A percentile compares a stretch with the other conserved stretches of the same genome.
Conservation (phyloP, 2,329 filamentous ascomycete species). For the Furcasterigmium furcatum region DNA sequence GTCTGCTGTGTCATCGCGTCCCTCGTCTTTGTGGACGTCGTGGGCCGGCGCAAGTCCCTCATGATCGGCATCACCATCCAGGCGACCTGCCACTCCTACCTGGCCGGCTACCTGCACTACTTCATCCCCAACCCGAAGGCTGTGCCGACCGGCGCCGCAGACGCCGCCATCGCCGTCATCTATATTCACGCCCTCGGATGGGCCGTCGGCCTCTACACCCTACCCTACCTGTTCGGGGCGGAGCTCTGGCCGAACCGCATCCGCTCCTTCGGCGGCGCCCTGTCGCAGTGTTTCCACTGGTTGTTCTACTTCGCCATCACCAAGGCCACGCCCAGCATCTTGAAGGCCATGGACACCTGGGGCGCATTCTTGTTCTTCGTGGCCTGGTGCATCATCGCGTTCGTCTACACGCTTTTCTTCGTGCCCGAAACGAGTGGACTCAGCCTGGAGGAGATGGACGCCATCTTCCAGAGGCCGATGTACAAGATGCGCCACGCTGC, state of each 20-base stretch:
- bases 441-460: constrained; percentile 3
- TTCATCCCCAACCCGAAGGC: constrained; percentile 15
- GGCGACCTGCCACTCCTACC: constrained; percentile 35
- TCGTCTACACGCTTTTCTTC: constrained; percentile 2
- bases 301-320: constrained; percentile 36
- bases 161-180: constrained; percentile 36
- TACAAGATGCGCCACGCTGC: background rate
- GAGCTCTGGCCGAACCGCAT: constrained; percentile 43
- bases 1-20: constrained; percentile 34
- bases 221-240: constrained; percentile 40
- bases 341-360: constrained; percentile 31
- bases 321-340: constrained; percentile 26
- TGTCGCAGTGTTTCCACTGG: constrained; percentile 37
- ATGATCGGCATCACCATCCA: constrained; percentile 31
- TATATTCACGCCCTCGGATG: constrained; percentile 44
- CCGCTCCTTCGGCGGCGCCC: constrained; percentile 37
- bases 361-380: constrained; percentile 52
- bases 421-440: constrained; percentile 1
- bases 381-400: constrained; percentile 44
- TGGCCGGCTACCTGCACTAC: constrained; percentile 35
- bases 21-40: constrained; percentile 40
- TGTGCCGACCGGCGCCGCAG: constrained; percentile 23
- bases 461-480: constrained; percentile 3
- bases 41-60: constrained; percentile 33
- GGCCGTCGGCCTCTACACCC: constrained; percentile 26